Evolutionary conservation across 2,329 filamentous ascomycete genomes (phyloP).

Genomic region (Fusarium humuli): DNA sequence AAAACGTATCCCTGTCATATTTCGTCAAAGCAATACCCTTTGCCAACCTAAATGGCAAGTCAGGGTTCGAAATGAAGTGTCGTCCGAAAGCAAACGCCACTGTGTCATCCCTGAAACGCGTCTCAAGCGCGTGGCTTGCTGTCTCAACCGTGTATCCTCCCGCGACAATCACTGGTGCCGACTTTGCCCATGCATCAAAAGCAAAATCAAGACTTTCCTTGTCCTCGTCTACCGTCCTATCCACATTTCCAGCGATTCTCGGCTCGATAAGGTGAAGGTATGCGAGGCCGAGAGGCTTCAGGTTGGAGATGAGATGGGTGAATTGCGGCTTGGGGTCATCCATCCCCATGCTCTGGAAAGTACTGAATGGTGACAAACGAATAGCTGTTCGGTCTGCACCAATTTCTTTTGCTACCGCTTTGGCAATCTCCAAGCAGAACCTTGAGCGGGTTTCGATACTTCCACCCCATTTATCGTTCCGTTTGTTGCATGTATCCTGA

Average conservation of each 20-base stretch:
- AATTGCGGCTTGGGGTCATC: constrained; percentile 71
- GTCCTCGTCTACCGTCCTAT: constrained; percentile 52
- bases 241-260: constrained; percentile 58
- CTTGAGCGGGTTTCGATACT: constrained; percentile 60
- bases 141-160: constrained; percentile 48
- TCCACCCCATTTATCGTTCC: constrained; percentile 67
- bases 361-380: constrained; percentile 68
- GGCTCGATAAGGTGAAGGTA: constrained; percentile 73
- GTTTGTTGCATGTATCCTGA: constrained; percentile 53
- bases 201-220: constrained; percentile 48
- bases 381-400: constrained; percentile 66
- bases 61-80: constrained; percentile 47
- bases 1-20: constrained; percentile 48
- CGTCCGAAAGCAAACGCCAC: constrained; percentile 50
- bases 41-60: constrained; percentile 37
- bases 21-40: constrained; percentile 34
- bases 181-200: constrained; percentile 46
- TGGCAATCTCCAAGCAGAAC: constrained; percentile 61
- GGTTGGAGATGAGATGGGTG: constrained; percentile 62
- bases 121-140: constrained; percentile 47
- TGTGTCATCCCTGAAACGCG: constrained; percentile 42
- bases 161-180: constrained; percentile 49
- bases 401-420: constrained; percentile 54
- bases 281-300: constrained; percentile 66
- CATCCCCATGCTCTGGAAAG: constrained; percentile 72